These are phyloP conservation scores for Arachis stenosperma DNA, from an alignment of 306 rosid species.

Conservation along the genomic window DNA sequence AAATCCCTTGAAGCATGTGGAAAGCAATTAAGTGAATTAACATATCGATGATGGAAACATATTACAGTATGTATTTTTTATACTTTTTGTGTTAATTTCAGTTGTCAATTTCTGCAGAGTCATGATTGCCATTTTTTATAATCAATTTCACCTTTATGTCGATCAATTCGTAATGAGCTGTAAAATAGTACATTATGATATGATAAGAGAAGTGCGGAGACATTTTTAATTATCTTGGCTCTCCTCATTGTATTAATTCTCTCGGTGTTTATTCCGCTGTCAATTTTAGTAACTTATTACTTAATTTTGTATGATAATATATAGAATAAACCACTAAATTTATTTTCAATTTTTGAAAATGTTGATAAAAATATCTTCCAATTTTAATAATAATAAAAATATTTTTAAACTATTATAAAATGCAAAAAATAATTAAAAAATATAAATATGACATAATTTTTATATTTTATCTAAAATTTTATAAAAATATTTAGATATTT, in stretches of 20 bases:
- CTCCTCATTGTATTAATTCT: too few relatives aligned
- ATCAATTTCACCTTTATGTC: constrained; percentile 9
- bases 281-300: neutral
- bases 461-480: too few relatives aligned
- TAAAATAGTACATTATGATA: constrained; percentile 27
- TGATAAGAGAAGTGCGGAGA: constrained; percentile 27
- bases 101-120: constrained; percentile 30
- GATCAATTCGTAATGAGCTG: constrained; percentile 26
- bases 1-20: constrained; percentile 25
- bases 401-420: too few relatives aligned
- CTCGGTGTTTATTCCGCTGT: neutral
- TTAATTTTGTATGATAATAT: too few relatives aligned
- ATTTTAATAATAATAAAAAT: too few relatives aligned
- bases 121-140: constrained; percentile 31
- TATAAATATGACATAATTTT: too few relatives aligned
- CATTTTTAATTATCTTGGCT: constrained; percentile 8
- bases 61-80: neutral
- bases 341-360: too few relatives aligned
- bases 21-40: constrained; percentile 22
- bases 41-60: neutral
- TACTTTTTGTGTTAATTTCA: constrained; percentile 36
- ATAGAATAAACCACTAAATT: too few relatives aligned
- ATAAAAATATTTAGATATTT: too few relatives aligned
- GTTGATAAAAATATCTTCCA: too few relatives aligned
- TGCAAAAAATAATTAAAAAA: too few relatives aligned